Evolutionary conservation across 495 filamentous ascomycete genomes (phyloP), one percentile per base, ranked within the genome.

Genomic region (Neurospora sp.): DNA sequence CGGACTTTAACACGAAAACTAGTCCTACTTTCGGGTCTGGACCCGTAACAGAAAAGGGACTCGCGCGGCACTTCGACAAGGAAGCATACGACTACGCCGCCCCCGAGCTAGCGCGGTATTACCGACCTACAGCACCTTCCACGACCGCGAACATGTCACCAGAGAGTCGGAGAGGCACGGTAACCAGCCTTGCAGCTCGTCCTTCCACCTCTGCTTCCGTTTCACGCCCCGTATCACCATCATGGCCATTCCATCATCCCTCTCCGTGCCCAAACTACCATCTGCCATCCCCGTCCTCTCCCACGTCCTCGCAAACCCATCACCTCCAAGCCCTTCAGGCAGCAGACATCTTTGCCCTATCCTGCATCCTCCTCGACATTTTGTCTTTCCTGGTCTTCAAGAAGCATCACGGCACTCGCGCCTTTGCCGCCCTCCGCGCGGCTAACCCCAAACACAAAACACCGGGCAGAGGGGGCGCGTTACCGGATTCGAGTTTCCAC

Each of bases 11-110:
- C 18, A 8, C 27, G 14, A 35, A 14, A 14, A 4, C 6, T 18
- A 8, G 27, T 65, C 53, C 53, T 65, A 65, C 14, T 12, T 59
- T 59, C 0, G 10, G 47, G 10, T 59, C 20, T 35, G 14, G 7
- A 16, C 27, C 27, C 3, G 27, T 16, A 14, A 65, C 31, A 7
- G 27, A 35, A 35, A 65, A 35, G 14, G 53, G 53, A 18, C 53
- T 3, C 6, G 14, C 27, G 27, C 53, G 35, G 27, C 22, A 65
- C 80, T 87, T 81, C 71, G 93, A 94, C 74, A 90, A 90, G 41
- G 95, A 98, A 77, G 86, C 87, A 41, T 97, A 97, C 82, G 91
- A 96, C 74, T 96, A 97, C 76, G 90, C 91, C 1, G 89, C 95
- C 3, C 94, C 95, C 4, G 95, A 98, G 77, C 87, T 61, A 16